Percentiles rank a stretch among this genome's conserved stretches.
Conservation (phyloP, 2,329 filamentous ascomycete species). For the Beauveria sp. region DNA sequence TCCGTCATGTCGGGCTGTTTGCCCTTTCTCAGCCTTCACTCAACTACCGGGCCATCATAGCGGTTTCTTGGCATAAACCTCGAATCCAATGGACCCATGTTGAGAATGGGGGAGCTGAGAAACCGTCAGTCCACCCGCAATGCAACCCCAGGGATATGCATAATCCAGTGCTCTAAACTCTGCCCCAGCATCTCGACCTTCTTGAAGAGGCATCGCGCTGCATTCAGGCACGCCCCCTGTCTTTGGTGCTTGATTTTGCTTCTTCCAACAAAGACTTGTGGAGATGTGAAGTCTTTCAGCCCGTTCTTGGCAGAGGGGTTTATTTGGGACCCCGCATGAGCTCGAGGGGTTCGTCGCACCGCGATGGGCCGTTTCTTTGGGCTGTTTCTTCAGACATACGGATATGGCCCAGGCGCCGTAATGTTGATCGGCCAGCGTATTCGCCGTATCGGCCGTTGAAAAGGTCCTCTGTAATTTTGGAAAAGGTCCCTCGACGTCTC, state of each 20-base stretch:
- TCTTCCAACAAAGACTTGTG: neutral
- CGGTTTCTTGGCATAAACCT: neutral
- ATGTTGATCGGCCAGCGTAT: no score
- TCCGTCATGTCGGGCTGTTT: neutral
- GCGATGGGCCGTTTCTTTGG: neutral
- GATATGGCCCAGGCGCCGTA: no score
- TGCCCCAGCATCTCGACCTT: neutral
- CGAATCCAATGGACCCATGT: neutral
- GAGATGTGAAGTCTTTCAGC: neutral
- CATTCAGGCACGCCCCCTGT: neutral
- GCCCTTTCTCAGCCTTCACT: neutral
- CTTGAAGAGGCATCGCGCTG: neutral
- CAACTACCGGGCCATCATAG: neutral
- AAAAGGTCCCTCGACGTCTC: no score
- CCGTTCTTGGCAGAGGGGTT: neutral
- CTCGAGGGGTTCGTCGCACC: neutral
- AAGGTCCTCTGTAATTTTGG: no score
- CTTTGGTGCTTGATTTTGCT: neutral
- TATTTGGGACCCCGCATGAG: neutral
- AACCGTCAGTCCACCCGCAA: neutral
- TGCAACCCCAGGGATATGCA: conserved; percentile 5
- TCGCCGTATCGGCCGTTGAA: no score
- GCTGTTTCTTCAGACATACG: no score
- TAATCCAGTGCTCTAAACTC: neutral
- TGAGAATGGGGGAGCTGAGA: conserved; percentile 1